Base-by-base conservation (phyloP, 139 green algal genomes). In the Ettlia oleoabundans region DNA sequence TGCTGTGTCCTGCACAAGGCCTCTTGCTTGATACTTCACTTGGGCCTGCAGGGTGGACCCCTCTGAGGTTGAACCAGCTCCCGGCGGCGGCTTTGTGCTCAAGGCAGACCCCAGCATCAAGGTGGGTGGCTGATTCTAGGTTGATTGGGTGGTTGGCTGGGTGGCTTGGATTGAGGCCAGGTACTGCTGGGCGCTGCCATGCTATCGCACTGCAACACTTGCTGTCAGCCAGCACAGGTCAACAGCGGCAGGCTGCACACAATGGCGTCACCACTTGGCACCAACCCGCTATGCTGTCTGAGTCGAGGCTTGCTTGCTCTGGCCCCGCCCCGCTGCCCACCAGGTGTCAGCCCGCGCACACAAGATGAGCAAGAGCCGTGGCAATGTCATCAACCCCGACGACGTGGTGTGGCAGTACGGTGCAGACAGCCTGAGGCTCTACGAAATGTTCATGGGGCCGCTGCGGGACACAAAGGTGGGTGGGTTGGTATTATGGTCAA, bases 361-460 rank as follows among this genome's bases (percentile, higher is more conserved):
- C 90, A 99, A 99, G 90, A 99, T 99, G 97, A 93, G 79, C 89
- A 99, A 99, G 89, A 92, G 71, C 55, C 90, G 97, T 4, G 97
- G 97, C 68, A 99, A 99, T 87, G 97, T 99, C 33, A 90, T 99
- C 84, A 99, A 99, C 84, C 97, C 97, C 6, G 97, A 99, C 78
- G 96, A 99, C 65, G 89, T 99, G 22, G 95, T 99, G 35, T 47
- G 28, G 2, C 38, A 87, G 70, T 99, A 96, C 89, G 97, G 97
- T n/a, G 97, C 95, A 1, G 97, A 99, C 92, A 95, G 87, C 42
- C 88, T 99, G 86, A 89, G 97, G 19, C 93, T 99, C 64, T 99
- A 99, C 80, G 97, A 99, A 86, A 99, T 99, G 97, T 99, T 99
- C 87, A 99, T 99, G 95, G 97, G 97, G 7, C 97, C 97, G 21